Conservation (phyloP, 1,284 basidiomycete species). For the Ustilago sp. region DNA sequence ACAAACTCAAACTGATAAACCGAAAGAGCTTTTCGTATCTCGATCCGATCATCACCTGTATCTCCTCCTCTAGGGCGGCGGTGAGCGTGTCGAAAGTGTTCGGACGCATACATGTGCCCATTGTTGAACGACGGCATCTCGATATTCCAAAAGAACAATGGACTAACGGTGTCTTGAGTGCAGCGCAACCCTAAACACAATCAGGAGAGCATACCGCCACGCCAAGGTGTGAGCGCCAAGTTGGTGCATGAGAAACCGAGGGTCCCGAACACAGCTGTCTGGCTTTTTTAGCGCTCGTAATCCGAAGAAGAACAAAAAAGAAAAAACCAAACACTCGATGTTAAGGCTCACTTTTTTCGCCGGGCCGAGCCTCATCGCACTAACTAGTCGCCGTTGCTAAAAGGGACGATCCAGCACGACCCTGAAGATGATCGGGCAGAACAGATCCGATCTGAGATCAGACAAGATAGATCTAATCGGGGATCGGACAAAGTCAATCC, state of each 20-base stretch:
- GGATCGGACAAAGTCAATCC: too few relatives aligned
- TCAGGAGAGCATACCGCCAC: not conserved
- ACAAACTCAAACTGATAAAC: too few relatives aligned
- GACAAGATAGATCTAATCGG: too few relatives aligned
- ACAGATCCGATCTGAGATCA: too few relatives aligned
- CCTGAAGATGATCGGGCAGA: too few relatives aligned
- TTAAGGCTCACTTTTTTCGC: not conserved
- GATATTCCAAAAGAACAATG: not conserved
- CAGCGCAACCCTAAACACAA: not conserved
- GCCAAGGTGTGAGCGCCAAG: not conserved
- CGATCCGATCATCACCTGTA: too few relatives aligned
- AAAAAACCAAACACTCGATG: not conserved
- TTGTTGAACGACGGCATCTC: not conserved
- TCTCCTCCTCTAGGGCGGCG: too few relatives aligned
- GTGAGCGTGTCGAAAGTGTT: too few relatives aligned
- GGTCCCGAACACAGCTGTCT: not conserved
- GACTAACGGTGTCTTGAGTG: not conserved
- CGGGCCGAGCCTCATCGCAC: too few relatives aligned
- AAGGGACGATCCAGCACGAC: too few relatives aligned
- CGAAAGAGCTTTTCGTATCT: too few relatives aligned
- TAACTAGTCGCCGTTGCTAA: not conserved
- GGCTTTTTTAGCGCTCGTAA: not conserved
- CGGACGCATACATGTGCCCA: too few relatives aligned
- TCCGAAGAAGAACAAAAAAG: not conserved
- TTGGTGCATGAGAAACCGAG: slow-evolving; percentile 1